Evolutionary conservation across 1,139 yeast genomes (phyloP), one percentile per base, ranked within the genome.

Genomic region (Kodamaea anthophila): DNA sequence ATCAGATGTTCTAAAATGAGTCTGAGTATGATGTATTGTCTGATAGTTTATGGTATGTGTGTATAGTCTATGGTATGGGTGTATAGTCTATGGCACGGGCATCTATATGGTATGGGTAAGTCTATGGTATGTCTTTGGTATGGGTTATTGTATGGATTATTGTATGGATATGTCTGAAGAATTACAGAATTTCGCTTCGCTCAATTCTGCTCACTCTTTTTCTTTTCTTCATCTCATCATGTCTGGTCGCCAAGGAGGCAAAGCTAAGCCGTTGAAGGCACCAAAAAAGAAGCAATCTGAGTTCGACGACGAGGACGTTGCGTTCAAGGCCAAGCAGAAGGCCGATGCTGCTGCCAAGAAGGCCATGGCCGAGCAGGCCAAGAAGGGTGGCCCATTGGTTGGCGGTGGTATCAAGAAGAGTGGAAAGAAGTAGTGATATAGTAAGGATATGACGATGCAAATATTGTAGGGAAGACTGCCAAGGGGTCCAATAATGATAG

Each of bases 331-430:
- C 51, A 88, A 86, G 70, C 94, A 85, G 65, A 85, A 80, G 62
- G 96, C 94, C 34, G 96, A 85, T 43, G 95, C 91, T 44, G 85
- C 82, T 52, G 95, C 96, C 24, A 79, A 78, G 60, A 87, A 88
- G 64, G 94, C 82, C 34, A 73, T 88, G 81, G 88, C 93, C 41
- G 76, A 80, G 34, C 79, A 83, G 60, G 93, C 95, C 37, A 68
- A 83, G 49, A 76, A 82, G 51, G 95, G 95, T 41, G 95, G 95
- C 31, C 96, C 96, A 28, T 63, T 88, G 46, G 77, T 78, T 33
- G 88, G 94, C 37, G 96, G 96, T 34, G 97, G 97, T 39, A 87
- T 88, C 65, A 88, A 88, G 74, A 88, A 88, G 77, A 81, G 80
- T 46, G 79, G 75, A 39, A 76, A 76, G 70, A 76, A 76, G 57